Conservation (phyloP, 176 grass and related monocot species). For the Lolium perenne region DNA sequence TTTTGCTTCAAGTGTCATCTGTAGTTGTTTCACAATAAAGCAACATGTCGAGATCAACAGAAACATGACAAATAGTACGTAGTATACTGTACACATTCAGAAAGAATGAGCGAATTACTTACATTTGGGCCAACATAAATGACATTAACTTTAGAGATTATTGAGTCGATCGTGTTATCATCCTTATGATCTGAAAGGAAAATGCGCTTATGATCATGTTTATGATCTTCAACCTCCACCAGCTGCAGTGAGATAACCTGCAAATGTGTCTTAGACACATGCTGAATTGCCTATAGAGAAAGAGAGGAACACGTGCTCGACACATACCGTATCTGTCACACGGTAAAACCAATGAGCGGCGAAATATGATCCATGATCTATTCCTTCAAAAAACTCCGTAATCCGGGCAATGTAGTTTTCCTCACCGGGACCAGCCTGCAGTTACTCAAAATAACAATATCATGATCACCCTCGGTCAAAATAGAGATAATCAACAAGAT, state of each 20-base stretch:
- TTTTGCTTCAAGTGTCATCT: constrained; percentile 49
- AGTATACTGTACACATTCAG: background rate
- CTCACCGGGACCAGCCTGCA: constrained; percentile 55
- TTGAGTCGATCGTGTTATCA: background rate
- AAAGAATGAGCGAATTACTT: background rate
- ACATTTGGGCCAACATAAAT: background rate
- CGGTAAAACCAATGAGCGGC: too few relatives aligned
- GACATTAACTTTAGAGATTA: background rate
- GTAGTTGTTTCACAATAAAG: constrained; percentile 17
- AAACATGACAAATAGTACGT: background rate
- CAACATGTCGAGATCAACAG: background rate
- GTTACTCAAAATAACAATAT: background rate
- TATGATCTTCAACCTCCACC: constrained; percentile 24
- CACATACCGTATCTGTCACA: too few relatives aligned
- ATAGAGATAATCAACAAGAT: too few relatives aligned
- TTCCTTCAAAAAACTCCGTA: constrained; percentile 65
- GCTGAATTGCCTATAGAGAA: background rate
- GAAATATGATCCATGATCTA: constrained; percentile 50
- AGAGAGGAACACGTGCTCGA: background rate
- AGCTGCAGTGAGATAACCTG: constrained; percentile 38
- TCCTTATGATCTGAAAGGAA: background rate
- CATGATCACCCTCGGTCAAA: too few relatives aligned
- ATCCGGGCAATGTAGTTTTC: constrained; percentile 73
- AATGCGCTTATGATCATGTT: background rate
- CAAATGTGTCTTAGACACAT: background rate